Percentiles rank a stretch among this genome's conserved stretches.
Conservation (phyloP, 177 flowering plant species). For the Tripterygium wilfordii region DNA sequence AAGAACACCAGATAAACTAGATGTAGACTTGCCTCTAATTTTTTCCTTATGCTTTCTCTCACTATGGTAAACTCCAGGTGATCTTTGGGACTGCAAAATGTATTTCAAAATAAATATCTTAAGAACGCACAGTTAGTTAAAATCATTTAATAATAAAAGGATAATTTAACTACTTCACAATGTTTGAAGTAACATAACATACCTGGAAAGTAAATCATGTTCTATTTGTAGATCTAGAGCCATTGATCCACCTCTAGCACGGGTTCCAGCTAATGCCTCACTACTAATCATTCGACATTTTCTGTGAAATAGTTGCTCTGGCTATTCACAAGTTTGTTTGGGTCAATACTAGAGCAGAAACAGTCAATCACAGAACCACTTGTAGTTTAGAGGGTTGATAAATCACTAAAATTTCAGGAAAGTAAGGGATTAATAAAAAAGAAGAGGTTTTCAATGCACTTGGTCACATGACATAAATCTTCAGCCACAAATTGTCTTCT, state of each 20-base stretch:
- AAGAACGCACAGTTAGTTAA: too few relatives aligned
- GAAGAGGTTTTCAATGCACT: background rate
- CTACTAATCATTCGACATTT: constrained; percentile 51
- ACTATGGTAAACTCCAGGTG: constrained; percentile 88
- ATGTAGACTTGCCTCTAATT: constrained; percentile 61
- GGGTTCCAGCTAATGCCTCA: constrained; percentile 97
- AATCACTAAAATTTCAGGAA: too few relatives aligned
- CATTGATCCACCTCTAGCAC: constrained; percentile 67
- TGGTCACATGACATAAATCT: too few relatives aligned
- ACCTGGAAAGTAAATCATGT: constrained; percentile 80
- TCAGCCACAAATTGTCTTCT: too few relatives aligned
- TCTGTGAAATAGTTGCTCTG: constrained; percentile 90
- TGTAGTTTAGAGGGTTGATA: too few relatives aligned
- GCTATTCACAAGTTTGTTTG: constrained; percentile 49
- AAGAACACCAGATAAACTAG: too few relatives aligned
- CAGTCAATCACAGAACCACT: background rate
- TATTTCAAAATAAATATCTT: too few relatives aligned
- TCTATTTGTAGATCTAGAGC: constrained; percentile 66
- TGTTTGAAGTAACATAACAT: background rate
- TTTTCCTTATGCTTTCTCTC: constrained; percentile 72
- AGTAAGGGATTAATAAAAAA: too few relatives aligned
- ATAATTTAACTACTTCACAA: background rate
- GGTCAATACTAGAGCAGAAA: constrained; percentile 16
- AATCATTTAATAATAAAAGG: background rate
- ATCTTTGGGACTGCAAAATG: constrained; percentile 72